These are phyloP conservation scores for Calonectria pseudoturangicola DNA, from an alignment of 2,329 filamentous ascomycete species.

Conservation along the genomic window DNA sequence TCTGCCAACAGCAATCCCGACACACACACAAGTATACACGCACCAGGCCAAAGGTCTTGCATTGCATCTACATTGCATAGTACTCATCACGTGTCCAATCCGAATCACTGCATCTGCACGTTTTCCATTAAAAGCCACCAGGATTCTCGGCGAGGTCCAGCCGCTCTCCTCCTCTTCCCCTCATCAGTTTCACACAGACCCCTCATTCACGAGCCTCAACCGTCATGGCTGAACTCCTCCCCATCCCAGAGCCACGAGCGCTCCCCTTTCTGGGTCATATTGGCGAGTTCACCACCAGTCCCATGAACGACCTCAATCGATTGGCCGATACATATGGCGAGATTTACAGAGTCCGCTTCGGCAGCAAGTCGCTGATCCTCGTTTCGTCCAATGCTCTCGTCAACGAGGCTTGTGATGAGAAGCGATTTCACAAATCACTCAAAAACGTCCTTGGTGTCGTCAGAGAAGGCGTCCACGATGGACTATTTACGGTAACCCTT, in stretches of 20 bases:
- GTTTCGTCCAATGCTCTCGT: constrained; percentile 73
- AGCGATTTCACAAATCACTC: constrained; percentile 77
- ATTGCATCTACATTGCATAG: neutral
- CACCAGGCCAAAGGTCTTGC: neutral
- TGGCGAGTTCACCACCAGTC: constrained; percentile 76
- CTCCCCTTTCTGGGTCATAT: constrained; percentile 81
- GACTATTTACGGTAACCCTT: constrained; percentile 76
- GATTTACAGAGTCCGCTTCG: constrained; percentile 49
- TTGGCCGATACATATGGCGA: constrained; percentile 78
- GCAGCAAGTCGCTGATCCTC: constrained; percentile 60
- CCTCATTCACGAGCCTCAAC: neutral
- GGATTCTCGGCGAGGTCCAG: constrained; percentile 12
- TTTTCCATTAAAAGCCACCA: neutral
- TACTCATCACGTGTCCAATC: neutral
- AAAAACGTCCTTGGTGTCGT: constrained; percentile 71
- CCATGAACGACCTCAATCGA: constrained; percentile 71
- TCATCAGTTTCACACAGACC: neutral
- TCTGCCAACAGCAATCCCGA: constrained; percentile 1
- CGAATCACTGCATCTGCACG: neutral
- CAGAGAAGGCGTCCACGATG: constrained; percentile 77
- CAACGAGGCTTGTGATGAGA: constrained; percentile 79
- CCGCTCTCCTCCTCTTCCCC: neutral
- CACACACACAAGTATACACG: neutral
- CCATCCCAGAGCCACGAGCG: constrained; percentile 78
- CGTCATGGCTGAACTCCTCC: constrained; percentile 60